These are phyloP conservation scores for Fusarium acutatum DNA, from an alignment of 2,329 filamentous ascomycete species.

Conservation along the genomic window DNA sequence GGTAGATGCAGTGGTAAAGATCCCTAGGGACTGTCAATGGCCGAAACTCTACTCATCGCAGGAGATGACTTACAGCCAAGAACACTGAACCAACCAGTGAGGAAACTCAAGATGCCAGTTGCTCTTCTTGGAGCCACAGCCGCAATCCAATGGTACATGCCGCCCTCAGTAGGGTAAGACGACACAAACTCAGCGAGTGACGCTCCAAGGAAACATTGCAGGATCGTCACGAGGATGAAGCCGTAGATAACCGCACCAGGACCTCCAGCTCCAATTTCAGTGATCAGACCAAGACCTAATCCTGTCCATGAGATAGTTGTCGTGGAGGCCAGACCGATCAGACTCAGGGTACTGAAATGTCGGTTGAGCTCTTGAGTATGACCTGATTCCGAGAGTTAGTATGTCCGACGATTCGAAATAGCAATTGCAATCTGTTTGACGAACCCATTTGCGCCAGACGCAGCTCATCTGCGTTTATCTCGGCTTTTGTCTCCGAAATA, in stretches of 20 bases:
- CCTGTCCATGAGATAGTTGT: slow-evolving; percentile 7
- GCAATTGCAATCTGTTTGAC: neutral
- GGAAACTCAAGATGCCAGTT: neutral
- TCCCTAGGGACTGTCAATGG: neutral
- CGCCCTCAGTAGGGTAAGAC: slow-evolving; percentile 2
- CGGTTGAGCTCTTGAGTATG: neutral
- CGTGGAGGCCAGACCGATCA: neutral
- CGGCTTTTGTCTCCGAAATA: neutral
- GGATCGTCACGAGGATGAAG: neutral
- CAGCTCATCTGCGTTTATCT: neutral
- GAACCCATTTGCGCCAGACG: neutral
- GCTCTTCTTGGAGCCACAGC: neutral
- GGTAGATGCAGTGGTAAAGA: slow-evolving; percentile 5
- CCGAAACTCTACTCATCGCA: too few relatives aligned
- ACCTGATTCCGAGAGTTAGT: neutral
- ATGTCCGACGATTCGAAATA: neutral
- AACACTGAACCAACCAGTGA: slow-evolving; percentile 10
- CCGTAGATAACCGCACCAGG: slow-evolving; percentile 4
- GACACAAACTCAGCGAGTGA: slow-evolving; percentile 2
- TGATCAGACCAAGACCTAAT: neutral
- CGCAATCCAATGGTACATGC: slow-evolving; percentile 18
- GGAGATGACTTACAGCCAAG: neutral
- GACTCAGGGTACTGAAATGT: neutral
- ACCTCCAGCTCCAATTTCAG: slow-evolving; percentile 3
- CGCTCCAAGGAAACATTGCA: slow-evolving; percentile 8